These are phyloP conservation scores for Blastobotrys raffinosifermentans DNA, from an alignment of 1,139 yeast species.

Conservation along the genomic window DNA sequence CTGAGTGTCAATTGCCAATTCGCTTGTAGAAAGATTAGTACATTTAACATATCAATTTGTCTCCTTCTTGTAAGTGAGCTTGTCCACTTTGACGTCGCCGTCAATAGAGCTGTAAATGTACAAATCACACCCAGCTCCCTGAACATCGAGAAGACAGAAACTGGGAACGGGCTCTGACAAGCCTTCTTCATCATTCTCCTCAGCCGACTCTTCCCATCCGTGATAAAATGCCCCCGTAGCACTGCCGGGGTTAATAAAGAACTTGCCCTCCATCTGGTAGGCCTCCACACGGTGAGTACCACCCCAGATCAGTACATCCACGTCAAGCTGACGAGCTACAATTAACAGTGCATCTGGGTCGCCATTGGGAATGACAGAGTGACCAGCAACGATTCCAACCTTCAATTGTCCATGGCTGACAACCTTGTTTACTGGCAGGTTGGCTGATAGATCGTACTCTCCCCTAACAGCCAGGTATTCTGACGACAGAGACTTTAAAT, in stretches of 20 bases:
- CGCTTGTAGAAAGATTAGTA: too few relatives aligned
- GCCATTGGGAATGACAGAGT: conserved; percentile 72
- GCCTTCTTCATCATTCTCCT: conserved; percentile 26
- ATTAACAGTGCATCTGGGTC: conserved; percentile 82
- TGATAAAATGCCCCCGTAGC: conserved; percentile 82
- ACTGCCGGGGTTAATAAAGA: conserved; percentile 92
- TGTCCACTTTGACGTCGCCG: conserved; percentile 88
- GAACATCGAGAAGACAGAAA: conserved; percentile 80
- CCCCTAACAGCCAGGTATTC: conserved; percentile 77
- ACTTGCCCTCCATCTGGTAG: conserved; percentile 84
- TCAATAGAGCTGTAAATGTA: conserved; percentile 78
- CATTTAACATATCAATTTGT: neutral
- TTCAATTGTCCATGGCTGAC: conserved; percentile 64
- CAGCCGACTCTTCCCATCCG: conserved; percentile 42
- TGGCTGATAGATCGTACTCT: conserved; percentile 48
- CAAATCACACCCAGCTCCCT: conserved; percentile 68
- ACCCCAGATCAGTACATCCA: conserved; percentile 92
- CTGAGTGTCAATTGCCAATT: too few relatives aligned
- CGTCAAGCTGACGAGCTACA: conserved; percentile 86
- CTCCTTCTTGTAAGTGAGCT: conserved; percentile 66
- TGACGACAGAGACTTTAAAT: conserved; percentile 61
- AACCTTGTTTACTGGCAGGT: conserved; percentile 58
- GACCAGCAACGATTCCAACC: conserved; percentile 83
- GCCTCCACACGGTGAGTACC: conserved; percentile 93
- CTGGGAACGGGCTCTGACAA: conserved; percentile 54